phyloP scores from a whole-genome alignment of 2,329 filamentous ascomycete species.

The Botrytis paeoniae region DNA sequence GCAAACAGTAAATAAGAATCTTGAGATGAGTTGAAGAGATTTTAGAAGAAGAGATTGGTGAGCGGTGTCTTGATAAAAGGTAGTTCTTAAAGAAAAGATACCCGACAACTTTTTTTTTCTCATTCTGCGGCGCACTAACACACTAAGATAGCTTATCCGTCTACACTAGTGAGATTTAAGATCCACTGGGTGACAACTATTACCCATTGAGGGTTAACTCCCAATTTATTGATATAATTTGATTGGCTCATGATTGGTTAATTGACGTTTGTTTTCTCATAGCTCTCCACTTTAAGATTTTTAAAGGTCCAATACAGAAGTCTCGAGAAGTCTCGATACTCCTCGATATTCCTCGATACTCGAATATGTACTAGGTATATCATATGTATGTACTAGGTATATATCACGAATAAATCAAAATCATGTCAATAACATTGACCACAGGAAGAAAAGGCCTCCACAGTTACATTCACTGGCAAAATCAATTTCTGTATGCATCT shows the following conservation, averaged over 20 bases:
- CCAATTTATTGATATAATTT: neutral
- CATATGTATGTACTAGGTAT: no score
- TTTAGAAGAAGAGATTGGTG: slow-evolving; percentile 14
- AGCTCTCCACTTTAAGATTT: slow-evolving; percentile 2
- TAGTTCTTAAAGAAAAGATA: slow-evolving; percentile 22
- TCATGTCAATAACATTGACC: neutral
- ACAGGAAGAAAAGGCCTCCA: neutral
- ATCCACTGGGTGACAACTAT: neutral
- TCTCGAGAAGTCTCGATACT: neutral
- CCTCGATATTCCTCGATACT: neutral
- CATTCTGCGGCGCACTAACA: slow-evolving; percentile 8
- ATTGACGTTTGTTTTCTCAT: neutral
- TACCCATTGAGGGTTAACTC: neutral
- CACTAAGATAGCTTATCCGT: slow-evolving; percentile 32
- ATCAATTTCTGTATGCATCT: neutral
- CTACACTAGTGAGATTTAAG: slow-evolving; percentile 6
- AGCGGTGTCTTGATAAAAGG: slow-evolving; percentile 25
- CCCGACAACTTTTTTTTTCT: slow-evolving; percentile 32
- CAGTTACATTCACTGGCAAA: neutral
- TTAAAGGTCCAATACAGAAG: neutral
- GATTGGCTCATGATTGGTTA: neutral
- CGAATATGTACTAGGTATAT: neutral
- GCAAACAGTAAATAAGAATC: slow-evolving; percentile 4
- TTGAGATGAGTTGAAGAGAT: slow-evolving; percentile 8
- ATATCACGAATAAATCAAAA: neutral